Base-by-base conservation (phyloP, 1,139 yeast species). In the Debaryomyces robertsiae region DNA sequence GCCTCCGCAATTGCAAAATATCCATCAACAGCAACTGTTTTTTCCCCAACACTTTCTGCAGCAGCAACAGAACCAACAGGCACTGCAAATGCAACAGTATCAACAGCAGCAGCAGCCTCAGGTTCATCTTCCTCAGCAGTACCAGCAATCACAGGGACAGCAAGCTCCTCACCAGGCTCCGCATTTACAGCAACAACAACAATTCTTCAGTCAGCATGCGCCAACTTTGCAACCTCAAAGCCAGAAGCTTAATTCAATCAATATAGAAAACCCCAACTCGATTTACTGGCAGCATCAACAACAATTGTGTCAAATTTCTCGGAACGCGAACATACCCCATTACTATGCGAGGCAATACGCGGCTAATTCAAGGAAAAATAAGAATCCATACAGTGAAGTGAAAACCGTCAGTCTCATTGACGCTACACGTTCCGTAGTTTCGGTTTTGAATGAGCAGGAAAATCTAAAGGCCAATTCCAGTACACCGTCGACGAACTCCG, bases 311-410 rank as follows among this genome's bases (percentile, higher is more conserved):
- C 89, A 84, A 47, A 65, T 87, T 32, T 86, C 96, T 4, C 77
- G 96, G 62, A 81, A 79, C 48, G 79, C 91, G 11, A 75, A 69
- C 46, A 66, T 79, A 32, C 90, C 97, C 7, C 97, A 93, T 64
- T 85, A 78, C 52, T 93, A 90, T 63, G 98, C 98, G 3, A 78
- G 97, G 48, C 87, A 86, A 53, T 95, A 94, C 42, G 98, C 98
- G 2, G 78, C 88, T 43, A 79, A 87, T 52, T 87, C 93, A 15
- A 69, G 81, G 69, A 75, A 77, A 61, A 61, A 63, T 35, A 75
- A 75, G 55, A 69, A 68, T 41, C 75, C 75, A 2, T 72, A 72
- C 49, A 65, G 59, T 43, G 77, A 69, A 23, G 60, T 58, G 23
- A 76, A 75, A 48, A 46, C 68, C 9, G 67, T 68, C 24, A 76